A percentile compares a stretch with the other conserved stretches of the same genome.
Evolutionary conservation across 1,284 basidiomycete genomes (phyloP).

Genomic region (Exobasidium cylindrosporum): DNA sequence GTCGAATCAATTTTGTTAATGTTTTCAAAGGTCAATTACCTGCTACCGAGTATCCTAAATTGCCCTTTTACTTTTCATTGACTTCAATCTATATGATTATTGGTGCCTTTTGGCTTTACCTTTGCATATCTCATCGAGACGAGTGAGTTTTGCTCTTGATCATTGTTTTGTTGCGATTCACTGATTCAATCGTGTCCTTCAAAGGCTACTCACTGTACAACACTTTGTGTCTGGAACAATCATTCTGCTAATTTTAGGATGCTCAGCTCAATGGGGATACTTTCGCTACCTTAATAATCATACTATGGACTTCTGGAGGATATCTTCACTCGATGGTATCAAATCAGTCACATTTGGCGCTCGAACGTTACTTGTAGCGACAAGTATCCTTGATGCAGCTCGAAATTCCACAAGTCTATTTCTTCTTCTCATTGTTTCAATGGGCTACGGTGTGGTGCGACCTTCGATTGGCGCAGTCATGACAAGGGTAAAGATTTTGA

Average conservation of each 20-base stretch:
- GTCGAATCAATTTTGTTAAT: conserved; percentile 80
- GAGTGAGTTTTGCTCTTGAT: conserved; percentile 58
- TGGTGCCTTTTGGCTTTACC: conserved; percentile 73
- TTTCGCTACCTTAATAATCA: conserved; percentile 46
- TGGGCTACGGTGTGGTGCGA: conserved; percentile 57
- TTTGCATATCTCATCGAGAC: conserved; percentile 76
- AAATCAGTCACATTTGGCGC: conserved; percentile 37
- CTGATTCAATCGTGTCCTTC: conserved; percentile 16
- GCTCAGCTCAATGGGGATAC: conserved; percentile 65
- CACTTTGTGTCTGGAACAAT: conserved; percentile 92
- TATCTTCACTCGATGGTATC: conserved; percentile 29
- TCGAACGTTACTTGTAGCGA: conserved; percentile 43
- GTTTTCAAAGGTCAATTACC: conserved; percentile 83
- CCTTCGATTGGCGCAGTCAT: conserved; percentile 76
- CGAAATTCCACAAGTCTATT: conserved; percentile 93
- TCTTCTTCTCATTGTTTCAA: conserved; percentile 78
- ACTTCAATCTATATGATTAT: conserved; percentile 72
- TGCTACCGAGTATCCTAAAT: conserved; percentile 96
- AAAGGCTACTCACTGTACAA: conserved; percentile 59
- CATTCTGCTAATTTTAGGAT: conserved; percentile 84
- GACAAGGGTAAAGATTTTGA: conserved; percentile 72
- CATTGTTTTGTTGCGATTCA: conserved; percentile 15
- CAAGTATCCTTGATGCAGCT: conserved; percentile 77
- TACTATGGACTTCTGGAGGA: conserved; percentile 44
- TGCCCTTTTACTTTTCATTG: conserved; percentile 89